Base-by-base conservation (phyloP, 257 asterid genomes). In the Capsicum rhomboideum region DNA sequence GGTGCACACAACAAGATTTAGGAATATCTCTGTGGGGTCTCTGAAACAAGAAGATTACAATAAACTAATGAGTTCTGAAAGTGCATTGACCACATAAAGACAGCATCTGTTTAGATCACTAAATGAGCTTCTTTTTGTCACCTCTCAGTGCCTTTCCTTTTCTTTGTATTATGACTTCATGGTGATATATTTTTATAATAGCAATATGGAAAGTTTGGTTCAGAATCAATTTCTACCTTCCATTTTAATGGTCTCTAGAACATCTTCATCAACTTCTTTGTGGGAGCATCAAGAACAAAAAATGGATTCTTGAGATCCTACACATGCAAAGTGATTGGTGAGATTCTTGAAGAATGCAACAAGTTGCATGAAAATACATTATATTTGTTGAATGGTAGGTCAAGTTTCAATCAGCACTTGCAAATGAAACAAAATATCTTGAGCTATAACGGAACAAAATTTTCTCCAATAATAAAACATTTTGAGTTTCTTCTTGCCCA, bases 1-100 rank as follows among this genome's bases (percentile, higher is more conserved):
- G 80, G 49, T 81, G 78, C 84, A 26, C 86, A 82, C 59, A 52
- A 58, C 80, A 86, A 61, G 82, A 86, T 13, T 84, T 68, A 53
- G 44, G 53, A 42, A 85, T 82, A 85, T 87, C 91, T 78, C 72
- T 59, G 87, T 84, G 89, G 91, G 89, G 85, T 82, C 82, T 83
- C 79, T 75, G 85, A 84, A 88, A 88, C 88, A 82, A 49, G 68
- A 79, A 68, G 67, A 84, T 68, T 61, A 83, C 85, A 87, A 87
- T 54, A 83, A 66, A 79, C 84, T 90, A 80, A 84, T 85, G 82
- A 85, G 63, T 87, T 85, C 81, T 82, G 79, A 71, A 87, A 86
- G 83, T 80, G 74, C 84, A 87, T 87, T 84, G 85, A 81, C 87
- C 82, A 59, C 54, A 64, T 81, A 85, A 88, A 85, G 84, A 79